Conservation (phyloP, 176 grass and related monocot genomes). For the Luzula sylvatica region DNA sequence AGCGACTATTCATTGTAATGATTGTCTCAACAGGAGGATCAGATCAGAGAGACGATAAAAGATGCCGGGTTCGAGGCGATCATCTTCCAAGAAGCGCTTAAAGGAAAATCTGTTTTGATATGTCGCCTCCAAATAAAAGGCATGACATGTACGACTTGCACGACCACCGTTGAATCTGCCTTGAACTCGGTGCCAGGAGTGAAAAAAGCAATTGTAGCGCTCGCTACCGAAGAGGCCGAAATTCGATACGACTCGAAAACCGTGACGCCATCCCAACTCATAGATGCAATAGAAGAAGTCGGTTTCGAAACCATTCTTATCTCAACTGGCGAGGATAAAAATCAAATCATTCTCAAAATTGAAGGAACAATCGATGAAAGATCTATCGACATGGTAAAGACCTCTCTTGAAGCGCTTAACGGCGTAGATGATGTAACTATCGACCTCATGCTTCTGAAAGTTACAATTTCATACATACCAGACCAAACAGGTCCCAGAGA, state of each 20-base stretch:
- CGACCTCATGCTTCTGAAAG: slow-evolving; percentile 44
- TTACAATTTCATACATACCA: slow-evolving; percentile 72
- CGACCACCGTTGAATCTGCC: slow-evolving; percentile 53
- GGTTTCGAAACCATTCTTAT: slow-evolving; percentile 70
- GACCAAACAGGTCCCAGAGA: slow-evolving; percentile 76
- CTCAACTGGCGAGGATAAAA: slow-evolving; percentile 70
- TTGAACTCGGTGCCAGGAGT: slow-evolving; percentile 57
- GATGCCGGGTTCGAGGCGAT: slow-evolving; percentile 73
- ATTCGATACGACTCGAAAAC: slow-evolving; percentile 54
- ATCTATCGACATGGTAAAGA: slow-evolving; percentile 39
- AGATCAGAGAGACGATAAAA: slow-evolving; percentile 78
- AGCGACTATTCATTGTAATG: no score
- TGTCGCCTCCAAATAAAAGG: slow-evolving; percentile 88
- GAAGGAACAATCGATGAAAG: slow-evolving; percentile 41
- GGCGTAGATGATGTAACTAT: slow-evolving; percentile 56
- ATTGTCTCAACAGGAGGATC: slow-evolving; percentile 45
- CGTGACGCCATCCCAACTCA: slow-evolving; percentile 33
- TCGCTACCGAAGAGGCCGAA: slow-evolving; percentile 92
- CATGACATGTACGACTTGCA: slow-evolving; percentile 84
- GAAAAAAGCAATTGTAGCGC: slow-evolving; percentile 64
- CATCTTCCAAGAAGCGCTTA: slow-evolving; percentile 58
- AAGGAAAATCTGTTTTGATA: slow-evolving; percentile 43
- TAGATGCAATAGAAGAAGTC: slow-evolving; percentile 50
- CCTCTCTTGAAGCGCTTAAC: slow-evolving; percentile 68
- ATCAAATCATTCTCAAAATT: slow-evolving; percentile 68